Percentiles rank a stretch among this genome's conserved stretches.
phyloP scores from a whole-genome alignment of 202 grass and related monocot genomes.

The Alloteropsis angusta region DNA sequence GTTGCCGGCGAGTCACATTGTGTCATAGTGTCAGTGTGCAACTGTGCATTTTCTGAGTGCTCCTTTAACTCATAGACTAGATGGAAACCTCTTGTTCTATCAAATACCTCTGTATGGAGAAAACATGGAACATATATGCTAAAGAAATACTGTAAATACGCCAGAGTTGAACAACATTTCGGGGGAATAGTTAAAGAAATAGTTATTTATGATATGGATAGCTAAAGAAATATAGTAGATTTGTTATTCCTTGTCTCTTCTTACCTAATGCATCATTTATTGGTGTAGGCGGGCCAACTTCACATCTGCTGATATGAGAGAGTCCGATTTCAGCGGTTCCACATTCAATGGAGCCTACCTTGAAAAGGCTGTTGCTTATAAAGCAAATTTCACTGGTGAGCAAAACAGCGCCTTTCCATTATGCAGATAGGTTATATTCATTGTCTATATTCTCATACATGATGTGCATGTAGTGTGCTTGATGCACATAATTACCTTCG shows the following conservation, averaged over 20 bases:
- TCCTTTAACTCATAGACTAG: neutral
- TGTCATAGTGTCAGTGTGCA: neutral
- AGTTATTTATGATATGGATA: neutral
- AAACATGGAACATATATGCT: neutral
- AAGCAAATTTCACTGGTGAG: conserved; percentile 83
- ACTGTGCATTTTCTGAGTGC: neutral
- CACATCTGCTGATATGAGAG: conserved; percentile 92
- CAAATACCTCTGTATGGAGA: neutral
- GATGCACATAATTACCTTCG: conserved; percentile 6
- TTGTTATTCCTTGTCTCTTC: neutral
- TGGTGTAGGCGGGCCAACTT: conserved; percentile 79
- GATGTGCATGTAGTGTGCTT: neutral
- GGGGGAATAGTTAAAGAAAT: neutral
- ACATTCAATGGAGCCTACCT: conserved; percentile 98
- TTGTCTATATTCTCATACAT: neutral
- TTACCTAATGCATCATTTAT: conserved; percentile 25
- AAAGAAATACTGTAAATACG: neutral
- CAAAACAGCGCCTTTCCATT: conserved; percentile 1
- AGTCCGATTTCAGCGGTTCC: conserved; percentile 92
- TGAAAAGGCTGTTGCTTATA: conserved; percentile 98
- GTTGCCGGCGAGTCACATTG: neutral
- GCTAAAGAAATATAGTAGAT: neutral
- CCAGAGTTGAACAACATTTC: neutral
- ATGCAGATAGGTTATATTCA: neutral
- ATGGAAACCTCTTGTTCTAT: neutral